phyloP scores from a whole-genome alignment of 2,329 filamentous ascomycete genomes.

The Nigrospora osmanthi region DNA sequence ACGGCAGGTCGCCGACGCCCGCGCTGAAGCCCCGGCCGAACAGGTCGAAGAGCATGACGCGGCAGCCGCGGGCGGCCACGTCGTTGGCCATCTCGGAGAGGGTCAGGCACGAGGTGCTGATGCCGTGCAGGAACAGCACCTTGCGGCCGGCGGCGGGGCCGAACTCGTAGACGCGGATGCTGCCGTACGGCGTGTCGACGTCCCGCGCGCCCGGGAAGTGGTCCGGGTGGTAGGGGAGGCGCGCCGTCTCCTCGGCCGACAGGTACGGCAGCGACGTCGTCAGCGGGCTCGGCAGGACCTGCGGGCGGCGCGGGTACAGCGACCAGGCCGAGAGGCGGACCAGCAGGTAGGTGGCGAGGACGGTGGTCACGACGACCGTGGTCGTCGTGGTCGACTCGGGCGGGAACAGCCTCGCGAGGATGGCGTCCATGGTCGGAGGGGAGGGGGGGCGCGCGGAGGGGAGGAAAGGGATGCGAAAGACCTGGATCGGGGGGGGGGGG shows the following conservation, averaged over 20 bases:
- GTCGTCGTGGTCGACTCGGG: constrained; percentile 11
- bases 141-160: constrained; percentile 67
- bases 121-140: constrained; percentile 74
- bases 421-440: no score
- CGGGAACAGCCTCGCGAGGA: no score
- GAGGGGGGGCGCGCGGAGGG: no score
- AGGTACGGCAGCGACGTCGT: constrained; percentile 28
- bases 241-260: constrained; percentile 25
- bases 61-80: constrained; percentile 61
- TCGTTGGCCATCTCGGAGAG: constrained; percentile 58
- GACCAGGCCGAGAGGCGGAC: constrained; percentile 23
- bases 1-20: constrained; percentile 55
- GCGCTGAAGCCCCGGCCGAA: constrained; percentile 64
- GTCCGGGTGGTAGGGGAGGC: constrained; percentile 55
- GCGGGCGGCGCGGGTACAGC: constrained; percentile 31
- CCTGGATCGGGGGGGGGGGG: no score
- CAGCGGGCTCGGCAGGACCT: constrained; percentile 35
- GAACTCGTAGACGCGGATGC: constrained; percentile 74
- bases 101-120: constrained; percentile 73
- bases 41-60: constrained; percentile 74
- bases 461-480: no score
- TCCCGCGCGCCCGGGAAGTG: constrained; percentile 66
- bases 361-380: constrained; percentile 29
- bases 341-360: constrained; percentile 31
- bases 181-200: constrained; percentile 67